Evolutionary conservation across 306 rosid species (phyloP).

Genomic region (Luffa aegyptiaca): DNA sequence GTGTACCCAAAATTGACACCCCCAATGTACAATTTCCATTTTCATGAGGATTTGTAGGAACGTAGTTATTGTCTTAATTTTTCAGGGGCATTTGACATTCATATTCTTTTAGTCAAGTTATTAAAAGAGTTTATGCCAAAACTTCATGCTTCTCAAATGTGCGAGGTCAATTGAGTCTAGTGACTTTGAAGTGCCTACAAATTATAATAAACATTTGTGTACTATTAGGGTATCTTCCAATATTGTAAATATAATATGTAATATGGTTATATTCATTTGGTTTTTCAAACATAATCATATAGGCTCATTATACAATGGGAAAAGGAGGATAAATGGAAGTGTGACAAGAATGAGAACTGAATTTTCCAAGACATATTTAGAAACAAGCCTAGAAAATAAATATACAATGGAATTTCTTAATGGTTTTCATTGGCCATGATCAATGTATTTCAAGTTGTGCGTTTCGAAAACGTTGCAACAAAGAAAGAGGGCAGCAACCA

Average conservation of each 20-base stretch:
- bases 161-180: neutral
- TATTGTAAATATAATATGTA: too few relatives aligned
- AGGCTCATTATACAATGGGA: too few relatives aligned
- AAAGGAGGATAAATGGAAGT: neutral
- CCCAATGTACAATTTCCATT: neutral
- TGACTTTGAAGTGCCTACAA: too few relatives aligned
- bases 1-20: neutral
- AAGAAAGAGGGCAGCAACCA: neutral
- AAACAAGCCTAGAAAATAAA: neutral
- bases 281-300: neutral
- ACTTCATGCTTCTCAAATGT: neutral
- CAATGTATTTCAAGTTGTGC: neutral
- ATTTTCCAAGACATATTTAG: neutral
- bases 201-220: too few relatives aligned
- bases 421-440: neutral
- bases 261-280: too few relatives aligned
- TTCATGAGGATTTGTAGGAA: neutral
- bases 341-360: neutral
- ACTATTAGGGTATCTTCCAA: too few relatives aligned
- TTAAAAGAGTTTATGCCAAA: neutral
- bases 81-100: neutral
- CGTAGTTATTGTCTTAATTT: neutral
- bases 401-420: neutral
- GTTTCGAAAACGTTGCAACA: neutral
- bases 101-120: neutral